Base-by-base conservation (phyloP, 208 protist species). In the Angomonas deanei region DNA sequence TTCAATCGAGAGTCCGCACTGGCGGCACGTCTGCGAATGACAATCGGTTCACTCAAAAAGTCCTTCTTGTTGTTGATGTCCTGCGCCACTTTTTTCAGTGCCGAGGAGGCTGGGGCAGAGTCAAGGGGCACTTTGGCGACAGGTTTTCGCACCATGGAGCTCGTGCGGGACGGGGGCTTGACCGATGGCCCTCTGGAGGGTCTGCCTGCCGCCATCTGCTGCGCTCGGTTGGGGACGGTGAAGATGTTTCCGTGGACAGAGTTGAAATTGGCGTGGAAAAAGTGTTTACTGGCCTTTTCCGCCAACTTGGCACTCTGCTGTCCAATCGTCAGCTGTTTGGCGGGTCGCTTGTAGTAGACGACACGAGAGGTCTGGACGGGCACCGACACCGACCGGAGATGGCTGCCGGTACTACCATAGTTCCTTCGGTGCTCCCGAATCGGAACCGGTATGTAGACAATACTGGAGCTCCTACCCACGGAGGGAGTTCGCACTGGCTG, bases 251-350 rank as follows among this genome's bases (percentile, higher is more conserved):
- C 86, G 55, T 89, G 86, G 17, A 69, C 73, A 5, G 86, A 92
- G 30, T 83, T 87, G 66, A 92, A 92, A 53, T 78, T 83, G 32
- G 79, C 86, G 73, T 89, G 82, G 55, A 87, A 92, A 47, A 81
- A 86, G 60, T 81, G 85, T 49, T 78, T 77, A 59, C 73, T 77
- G 1, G 82, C 82, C 66, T 86, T 74, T 56, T 92, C 79, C 0
- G 72, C 81, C 27, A 92, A 62, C 27, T 76, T 74, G 8, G 67
- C 74, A 21, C 78, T 80, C 66, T 88, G 78, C 76, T 92, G 68
- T 0, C 64, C 63, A 0, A 92, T 74, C 10, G 76, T 87, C 15
- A 79, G 74, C 66, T 80, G 69, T 54, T 71, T 73, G 23, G 67
- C 48, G 1, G 42, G 39, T 0, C 66, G 63, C 8, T 73, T 70